These are phyloP conservation scores for Agrocybe pediades DNA, from an alignment of 768 basidiomycete species.

Conservation along the genomic window DNA sequence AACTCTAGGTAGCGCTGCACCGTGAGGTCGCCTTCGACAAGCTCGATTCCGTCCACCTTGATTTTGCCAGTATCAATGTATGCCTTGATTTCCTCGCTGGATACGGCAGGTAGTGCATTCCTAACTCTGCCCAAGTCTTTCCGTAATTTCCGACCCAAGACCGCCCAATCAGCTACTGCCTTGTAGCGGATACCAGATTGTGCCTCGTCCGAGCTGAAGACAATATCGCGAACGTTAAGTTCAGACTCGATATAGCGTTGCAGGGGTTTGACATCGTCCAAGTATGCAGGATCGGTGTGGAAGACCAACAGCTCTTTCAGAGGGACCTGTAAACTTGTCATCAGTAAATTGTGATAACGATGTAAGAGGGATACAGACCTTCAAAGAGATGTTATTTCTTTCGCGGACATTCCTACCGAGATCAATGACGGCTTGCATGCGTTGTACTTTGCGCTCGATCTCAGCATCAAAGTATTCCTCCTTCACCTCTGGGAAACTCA, in stretches of 20 bases:
- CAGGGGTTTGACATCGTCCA: constrained; percentile 82
- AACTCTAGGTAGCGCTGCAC: constrained; percentile 92
- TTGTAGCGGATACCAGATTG: constrained; percentile 87
- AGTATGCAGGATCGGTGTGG: constrained; percentile 83
- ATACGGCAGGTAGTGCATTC: constrained; percentile 77
- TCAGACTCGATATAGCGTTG: constrained; percentile 91
- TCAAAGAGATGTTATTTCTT: constrained; percentile 81
- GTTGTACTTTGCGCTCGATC: constrained; percentile 92
- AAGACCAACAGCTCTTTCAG: constrained; percentile 91
- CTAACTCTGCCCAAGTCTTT: constrained; percentile 91
- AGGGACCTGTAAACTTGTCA: constrained; percentile 62
- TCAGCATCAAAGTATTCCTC: constrained; percentile 92
- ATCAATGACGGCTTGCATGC: constrained; percentile 96
- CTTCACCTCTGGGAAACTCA: constrained; percentile 91
- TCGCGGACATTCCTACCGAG: constrained; percentile 88
- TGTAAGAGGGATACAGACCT: constrained; percentile 53
- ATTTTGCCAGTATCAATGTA: constrained; percentile 79
- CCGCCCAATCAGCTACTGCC: constrained; percentile 93
- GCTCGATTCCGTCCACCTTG: constrained; percentile 85
- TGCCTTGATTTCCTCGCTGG: constrained; percentile 80
- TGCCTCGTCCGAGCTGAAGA: constrained; percentile 88
- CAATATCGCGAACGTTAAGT: constrained; percentile 89
- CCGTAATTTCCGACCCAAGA: constrained; percentile 89
- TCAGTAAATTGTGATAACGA: background rate
- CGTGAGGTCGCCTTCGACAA: constrained; percentile 87